A percentile compares a stretch with the other conserved stretches of the same genome.
Evolutionary conservation across 2,329 filamentous ascomycete genomes (phyloP).

Genomic region (Curvularia spicifera): DNA sequence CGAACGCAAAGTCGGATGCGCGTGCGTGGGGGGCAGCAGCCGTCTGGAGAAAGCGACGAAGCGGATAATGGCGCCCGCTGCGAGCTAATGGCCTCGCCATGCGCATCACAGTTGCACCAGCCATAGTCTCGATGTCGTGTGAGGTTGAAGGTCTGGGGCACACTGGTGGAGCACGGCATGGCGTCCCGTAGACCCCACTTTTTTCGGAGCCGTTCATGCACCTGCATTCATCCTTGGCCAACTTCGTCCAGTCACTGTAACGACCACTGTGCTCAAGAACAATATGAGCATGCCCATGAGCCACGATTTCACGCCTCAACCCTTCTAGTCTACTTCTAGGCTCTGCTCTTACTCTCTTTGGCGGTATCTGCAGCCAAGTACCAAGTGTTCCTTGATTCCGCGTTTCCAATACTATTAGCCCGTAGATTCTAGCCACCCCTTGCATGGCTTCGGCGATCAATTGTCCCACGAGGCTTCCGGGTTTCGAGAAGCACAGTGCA

Average conservation of each 20-base stretch:
- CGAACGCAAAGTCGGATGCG: constrained; percentile 63
- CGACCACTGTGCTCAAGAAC: not conserved
- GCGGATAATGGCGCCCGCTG: constrained; percentile 13
- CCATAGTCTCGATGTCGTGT: constrained; percentile 6
- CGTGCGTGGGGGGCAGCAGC: constrained; percentile 35
- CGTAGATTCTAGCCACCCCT: not conserved
- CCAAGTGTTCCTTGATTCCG: not conserved
- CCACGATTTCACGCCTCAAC: not conserved
- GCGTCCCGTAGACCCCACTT: not conserved
- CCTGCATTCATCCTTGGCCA: not conserved
- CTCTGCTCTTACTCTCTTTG: not conserved
- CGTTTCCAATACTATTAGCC: not conserved
- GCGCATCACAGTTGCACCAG: constrained; percentile 13
- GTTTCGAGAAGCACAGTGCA: not conserved
- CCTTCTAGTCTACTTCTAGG: not conserved
- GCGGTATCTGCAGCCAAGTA: not conserved
- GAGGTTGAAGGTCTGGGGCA: constrained; percentile 3
- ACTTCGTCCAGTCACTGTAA: not conserved
- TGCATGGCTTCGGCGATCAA: not conserved
- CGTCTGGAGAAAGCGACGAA: constrained; percentile 38
- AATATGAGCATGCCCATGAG: not conserved
- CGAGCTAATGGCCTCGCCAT: constrained; percentile 30
- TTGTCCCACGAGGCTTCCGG: not conserved
- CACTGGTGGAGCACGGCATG: not conserved
- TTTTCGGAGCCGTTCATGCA: constrained; percentile 3